Evolutionary conservation across 306 rosid genomes (phyloP).

Genomic region (Castanopsis chinensis): DNA sequence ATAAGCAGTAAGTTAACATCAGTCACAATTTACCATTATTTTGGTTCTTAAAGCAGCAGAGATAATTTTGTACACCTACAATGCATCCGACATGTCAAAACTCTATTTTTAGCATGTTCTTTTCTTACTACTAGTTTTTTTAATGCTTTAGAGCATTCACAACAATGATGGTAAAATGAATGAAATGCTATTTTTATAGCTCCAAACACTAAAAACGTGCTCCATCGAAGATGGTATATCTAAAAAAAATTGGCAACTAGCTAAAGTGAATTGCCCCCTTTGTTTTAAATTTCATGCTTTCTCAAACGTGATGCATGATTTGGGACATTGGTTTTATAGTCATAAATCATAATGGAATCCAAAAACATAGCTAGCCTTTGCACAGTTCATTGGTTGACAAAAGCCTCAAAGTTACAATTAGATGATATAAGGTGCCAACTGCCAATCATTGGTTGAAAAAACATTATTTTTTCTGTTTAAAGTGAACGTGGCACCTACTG

Average conservation of each 20-base stretch:
- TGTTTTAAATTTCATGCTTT: not conserved
- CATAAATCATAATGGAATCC: not conserved
- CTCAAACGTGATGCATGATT: not conserved
- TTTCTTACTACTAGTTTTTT: too few relatives aligned
- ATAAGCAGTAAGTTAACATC: constrained; percentile 73
- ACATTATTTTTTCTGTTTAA: not conserved
- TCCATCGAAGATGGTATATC: too few relatives aligned
- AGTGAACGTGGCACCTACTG: not conserved
- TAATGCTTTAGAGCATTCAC: too few relatives aligned
- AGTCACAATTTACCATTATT: not conserved
- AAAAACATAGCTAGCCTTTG: not conserved
- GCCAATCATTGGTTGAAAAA: too few relatives aligned
- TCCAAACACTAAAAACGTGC: too few relatives aligned
- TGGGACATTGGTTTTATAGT: not conserved
- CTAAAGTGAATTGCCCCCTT: too few relatives aligned
- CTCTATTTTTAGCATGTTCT: too few relatives aligned
- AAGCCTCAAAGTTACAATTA: not conserved
- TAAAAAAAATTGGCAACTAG: too few relatives aligned
- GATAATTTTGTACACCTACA: not conserved
- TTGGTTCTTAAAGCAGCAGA: constrained; percentile 3
- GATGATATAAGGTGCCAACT: not conserved
- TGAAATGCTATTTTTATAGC: too few relatives aligned
- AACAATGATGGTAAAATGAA: too few relatives aligned
- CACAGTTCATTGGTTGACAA: not conserved
- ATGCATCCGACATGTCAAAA: not conserved